These are phyloP conservation scores for Cairneyella variabilis DNA, from an alignment of 495 filamentous ascomycete genomes.

Conservation along the genomic window DNA sequence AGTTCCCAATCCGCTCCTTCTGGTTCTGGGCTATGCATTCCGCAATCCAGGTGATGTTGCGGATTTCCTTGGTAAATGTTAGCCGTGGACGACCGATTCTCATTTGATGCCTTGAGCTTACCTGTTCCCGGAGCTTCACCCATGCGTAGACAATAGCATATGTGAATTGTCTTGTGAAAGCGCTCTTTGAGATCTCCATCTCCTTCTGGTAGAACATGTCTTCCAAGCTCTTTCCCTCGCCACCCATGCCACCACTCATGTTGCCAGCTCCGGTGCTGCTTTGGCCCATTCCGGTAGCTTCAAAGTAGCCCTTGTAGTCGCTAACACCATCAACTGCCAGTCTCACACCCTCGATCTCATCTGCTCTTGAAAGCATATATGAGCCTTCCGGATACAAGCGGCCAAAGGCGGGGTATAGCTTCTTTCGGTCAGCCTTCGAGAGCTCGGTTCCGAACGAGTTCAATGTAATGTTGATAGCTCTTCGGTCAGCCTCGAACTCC, in stretches of 20 bases:
- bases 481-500: constrained; percentile 92
- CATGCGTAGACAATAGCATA: constrained; percentile 94
- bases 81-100: background rate
- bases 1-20: constrained; percentile 97
- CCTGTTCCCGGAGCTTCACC: constrained; percentile 97
- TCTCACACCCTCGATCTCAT: constrained; percentile 89
- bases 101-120: too few relatives aligned
- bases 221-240: constrained; percentile 86
- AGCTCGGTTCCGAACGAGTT: constrained; percentile 99
- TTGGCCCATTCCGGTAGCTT: constrained; percentile 80
- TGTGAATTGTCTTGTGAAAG: constrained; percentile 96
- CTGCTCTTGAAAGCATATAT: constrained; percentile 89
- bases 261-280: constrained; percentile 70
- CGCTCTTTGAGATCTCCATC: constrained; percentile 93
- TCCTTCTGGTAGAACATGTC: constrained; percentile 99
- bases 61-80: constrained; percentile 66
- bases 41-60: constrained; percentile 98
- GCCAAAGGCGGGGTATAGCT: constrained; percentile 92
- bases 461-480: constrained; percentile 98
- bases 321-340: constrained; percentile 86
- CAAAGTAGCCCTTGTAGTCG: constrained; percentile 94
- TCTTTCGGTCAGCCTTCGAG: constrained; percentile 87
- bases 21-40: constrained; percentile 99
- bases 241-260: constrained; percentile 71
- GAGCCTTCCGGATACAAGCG: constrained; percentile 90